Evolutionary conservation across 1,284 basidiomycete species (phyloP).

Genomic region (Uromyces viciae-fabae): DNA sequence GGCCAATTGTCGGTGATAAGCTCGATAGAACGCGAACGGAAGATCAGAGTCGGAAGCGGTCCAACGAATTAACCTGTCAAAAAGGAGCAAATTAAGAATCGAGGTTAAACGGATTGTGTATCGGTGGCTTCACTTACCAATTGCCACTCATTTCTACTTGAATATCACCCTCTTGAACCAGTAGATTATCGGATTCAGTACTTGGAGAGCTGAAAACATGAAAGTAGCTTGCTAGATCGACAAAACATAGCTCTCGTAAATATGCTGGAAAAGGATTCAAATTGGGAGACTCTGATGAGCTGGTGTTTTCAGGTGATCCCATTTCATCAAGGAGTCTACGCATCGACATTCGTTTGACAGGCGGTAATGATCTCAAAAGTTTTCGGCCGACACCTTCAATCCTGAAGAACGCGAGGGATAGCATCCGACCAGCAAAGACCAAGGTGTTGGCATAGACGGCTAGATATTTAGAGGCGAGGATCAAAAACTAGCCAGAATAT

Average conservation of each 20-base stretch:
- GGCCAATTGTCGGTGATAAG: conserved; percentile 59
- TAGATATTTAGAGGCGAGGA: not conserved
- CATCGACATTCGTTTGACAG: conserved; percentile 56
- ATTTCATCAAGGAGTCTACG: conserved; percentile 53
- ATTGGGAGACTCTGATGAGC: conserved; percentile 29
- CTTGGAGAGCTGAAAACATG: conserved; percentile 12
- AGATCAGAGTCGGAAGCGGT: conserved; percentile 58
- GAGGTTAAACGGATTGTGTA: not conserved
- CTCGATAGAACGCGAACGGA: conserved; percentile 60
- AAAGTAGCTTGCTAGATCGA: conserved; percentile 15
- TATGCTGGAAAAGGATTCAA: conserved; percentile 40
- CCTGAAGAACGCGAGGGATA: conserved; percentile 60
- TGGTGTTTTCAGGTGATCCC: not conserved
- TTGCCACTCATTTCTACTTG: conserved; percentile 50
- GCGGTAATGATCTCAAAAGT: conserved; percentile 58
- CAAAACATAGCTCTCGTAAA: conserved; percentile 32
- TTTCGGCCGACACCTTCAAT: conserved; percentile 59
- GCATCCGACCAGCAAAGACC: conserved; percentile 58
- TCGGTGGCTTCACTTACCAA: conserved; percentile 43
- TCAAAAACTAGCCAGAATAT: not conserved
- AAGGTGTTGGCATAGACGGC: conserved; percentile 60
- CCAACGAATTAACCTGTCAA: conserved; percentile 52
- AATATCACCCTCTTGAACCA: conserved; percentile 47
- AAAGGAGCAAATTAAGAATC: not conserved
- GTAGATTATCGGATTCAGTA: conserved; percentile 38